Base-by-base conservation (phyloP, 2,329 filamentous ascomycete genomes). In the Xylaria arbuscula region DNA sequence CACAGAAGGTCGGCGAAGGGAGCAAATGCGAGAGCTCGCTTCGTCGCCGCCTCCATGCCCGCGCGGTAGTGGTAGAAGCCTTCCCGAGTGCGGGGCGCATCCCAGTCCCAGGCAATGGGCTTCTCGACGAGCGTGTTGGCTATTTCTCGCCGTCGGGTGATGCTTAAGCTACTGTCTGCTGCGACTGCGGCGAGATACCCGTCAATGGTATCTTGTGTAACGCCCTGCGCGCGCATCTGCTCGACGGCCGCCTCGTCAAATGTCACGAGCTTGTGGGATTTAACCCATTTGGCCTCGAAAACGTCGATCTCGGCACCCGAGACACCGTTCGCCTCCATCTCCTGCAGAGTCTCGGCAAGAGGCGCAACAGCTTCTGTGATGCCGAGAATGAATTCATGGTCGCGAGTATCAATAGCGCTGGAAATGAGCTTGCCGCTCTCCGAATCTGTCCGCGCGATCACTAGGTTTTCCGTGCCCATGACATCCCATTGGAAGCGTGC, bases 401-500 rank as follows among this genome's bases (percentile, higher is more conserved):
- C 96, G 67, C 96, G 92, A 6, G 94, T 91, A 77, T 99, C 96
- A 70, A 99, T 92, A 15, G 94, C 93, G 68, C 92, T 97, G 67
- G 92, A 97, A 64, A 99, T 86, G 24, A 99, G 87, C 79, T 91
- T 94, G 54, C 95, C 96, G 70, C 93, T 97, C 81, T 98, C 96
- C 0, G 94, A 97, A 80, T 99, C 96, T 1, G 96, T 98, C 66
- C 96, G 90, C 2, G 96, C 96, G 78, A 99, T 96, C 50, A 98
- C 89, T 3, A 98, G 86, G 79, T 97, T 98, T 83, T 99, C 96
- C 61, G 89, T 90, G 55, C 95, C 96, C 95, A 99, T 98, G 74
- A 98, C 86, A 77, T 99, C 96, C 95, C 95, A 99, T 78, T 99
- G 96, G 83, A 97, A 98, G 68, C 96, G 90, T 2, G 95, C 90